A percentile compares a stretch with the other conserved stretches of the same genome.
These are phyloP conservation scores for Apophysomyces variabilis DNA, from an alignment of 371 early-diverging fungal species.

Conservation along the genomic window DNA sequence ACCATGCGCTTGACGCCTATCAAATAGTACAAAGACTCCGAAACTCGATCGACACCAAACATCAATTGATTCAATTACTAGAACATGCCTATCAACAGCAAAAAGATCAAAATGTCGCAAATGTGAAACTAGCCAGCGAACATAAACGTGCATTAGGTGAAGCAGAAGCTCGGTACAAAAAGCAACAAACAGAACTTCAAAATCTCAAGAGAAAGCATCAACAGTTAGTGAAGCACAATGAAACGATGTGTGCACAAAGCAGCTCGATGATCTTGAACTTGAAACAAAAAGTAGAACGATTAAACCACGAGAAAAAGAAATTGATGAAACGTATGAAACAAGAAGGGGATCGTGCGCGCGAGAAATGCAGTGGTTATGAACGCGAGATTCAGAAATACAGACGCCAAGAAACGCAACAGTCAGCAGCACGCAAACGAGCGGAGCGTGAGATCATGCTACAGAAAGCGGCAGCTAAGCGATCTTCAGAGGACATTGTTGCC, in stretches of 20 bases:
- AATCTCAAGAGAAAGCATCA: conserved; percentile 57
- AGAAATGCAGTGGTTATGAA: conserved; percentile 54
- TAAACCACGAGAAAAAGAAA: conserved; percentile 72
- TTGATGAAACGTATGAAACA: conserved; percentile 59
- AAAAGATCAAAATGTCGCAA: conserved; percentile 41
- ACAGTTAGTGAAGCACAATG: conserved; percentile 51
- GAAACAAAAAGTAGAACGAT: conserved; percentile 53
- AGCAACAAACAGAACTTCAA: conserved; percentile 66
- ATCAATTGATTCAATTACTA: conserved; percentile 47
- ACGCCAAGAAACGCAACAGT: conserved; percentile 12
- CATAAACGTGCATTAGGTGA: conserved; percentile 29
- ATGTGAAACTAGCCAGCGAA: conserved; percentile 32
- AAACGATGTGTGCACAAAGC: conserved; percentile 47
- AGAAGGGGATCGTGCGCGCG: conserved; percentile 41
- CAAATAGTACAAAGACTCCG: conserved; percentile 10
- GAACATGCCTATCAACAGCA: conserved; percentile 51
- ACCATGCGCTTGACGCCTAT: not conserved
- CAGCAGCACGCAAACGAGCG: conserved; percentile 4
- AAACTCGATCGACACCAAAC: conserved; percentile 33
- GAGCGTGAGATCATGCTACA: conserved; percentile 37
- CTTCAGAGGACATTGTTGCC: conserved; percentile 20
- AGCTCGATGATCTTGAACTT: conserved; percentile 52
- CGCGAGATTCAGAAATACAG: conserved; percentile 20
- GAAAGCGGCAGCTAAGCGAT: conserved; percentile 33
- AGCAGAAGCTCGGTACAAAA: conserved; percentile 64